A percentile compares a stretch with the other conserved stretches of the same genome.
phyloP scores from a whole-genome alignment of 2,329 filamentous ascomycete species.

The Metarhizium anisopliae region DNA sequence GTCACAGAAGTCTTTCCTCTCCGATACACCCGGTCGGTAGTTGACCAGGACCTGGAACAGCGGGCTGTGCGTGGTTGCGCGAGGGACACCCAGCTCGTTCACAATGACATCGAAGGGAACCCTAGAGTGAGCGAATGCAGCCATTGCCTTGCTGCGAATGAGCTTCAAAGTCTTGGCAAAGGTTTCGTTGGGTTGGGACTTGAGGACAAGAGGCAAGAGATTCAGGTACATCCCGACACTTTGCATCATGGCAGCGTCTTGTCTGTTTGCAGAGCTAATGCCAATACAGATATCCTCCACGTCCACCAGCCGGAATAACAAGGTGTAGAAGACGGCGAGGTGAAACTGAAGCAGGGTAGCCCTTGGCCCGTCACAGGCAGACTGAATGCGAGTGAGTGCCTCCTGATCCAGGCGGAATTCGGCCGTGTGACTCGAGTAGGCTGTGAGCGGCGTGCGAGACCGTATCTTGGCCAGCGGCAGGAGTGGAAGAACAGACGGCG shows the following conservation, averaged over 20 bases:
- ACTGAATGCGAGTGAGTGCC: constrained; percentile 4
- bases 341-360: constrained; percentile 36
- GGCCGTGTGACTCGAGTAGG: neutral
- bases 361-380: constrained; percentile 9
- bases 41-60: constrained; percentile 39
- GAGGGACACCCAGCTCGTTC: constrained; percentile 28
- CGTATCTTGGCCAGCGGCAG: constrained; percentile 8
- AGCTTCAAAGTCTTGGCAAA: constrained; percentile 14
- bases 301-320: constrained; percentile 16
- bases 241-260: constrained; percentile 10
- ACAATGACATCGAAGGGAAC: constrained; percentile 39
- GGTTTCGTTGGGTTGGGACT: constrained; percentile 6
- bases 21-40: constrained; percentile 13
- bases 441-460: constrained; percentile 4
- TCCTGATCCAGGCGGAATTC: neutral
- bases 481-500: constrained; percentile 22
- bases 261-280: constrained; percentile 27
- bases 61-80: constrained; percentile 29
- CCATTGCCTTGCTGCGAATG: constrained; percentile 17
- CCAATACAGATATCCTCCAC: constrained; percentile 33
- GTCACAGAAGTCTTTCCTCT: neutral
- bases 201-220: constrained; percentile 32
- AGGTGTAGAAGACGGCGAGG: constrained; percentile 28
- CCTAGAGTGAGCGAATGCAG: constrained; percentile 12
- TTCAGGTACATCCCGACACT: constrained; percentile 35